phyloP scores from a whole-genome alignment of 495 filamentous ascomycete species.

The Corynascus novoguineensis region DNA sequence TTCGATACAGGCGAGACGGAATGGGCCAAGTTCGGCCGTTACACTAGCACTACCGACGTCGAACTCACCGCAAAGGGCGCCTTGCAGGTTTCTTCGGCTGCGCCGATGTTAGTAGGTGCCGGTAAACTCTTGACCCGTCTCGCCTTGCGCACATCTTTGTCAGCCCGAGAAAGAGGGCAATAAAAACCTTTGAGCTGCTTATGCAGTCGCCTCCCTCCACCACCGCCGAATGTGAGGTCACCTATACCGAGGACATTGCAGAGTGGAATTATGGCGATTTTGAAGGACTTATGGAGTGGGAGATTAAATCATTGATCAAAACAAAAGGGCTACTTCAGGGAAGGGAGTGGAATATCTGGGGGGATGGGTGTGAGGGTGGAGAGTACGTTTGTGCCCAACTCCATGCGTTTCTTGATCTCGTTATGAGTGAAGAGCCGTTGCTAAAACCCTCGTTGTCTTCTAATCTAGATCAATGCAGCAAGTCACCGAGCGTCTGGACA shows the following conservation, averaged over 20 bases:
- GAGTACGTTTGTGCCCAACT: not conserved
- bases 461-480: not conserved
- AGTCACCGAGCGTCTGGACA: not conserved
- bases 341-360: not conserved
- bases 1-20: not conserved
- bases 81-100: not conserved
- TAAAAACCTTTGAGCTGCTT: not conserved
- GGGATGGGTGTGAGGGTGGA: slow-evolving; percentile 1
- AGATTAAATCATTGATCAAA: not conserved
- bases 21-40: not conserved
- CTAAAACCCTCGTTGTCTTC: not conserved
- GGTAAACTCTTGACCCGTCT: not conserved
- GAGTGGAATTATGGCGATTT: not conserved
- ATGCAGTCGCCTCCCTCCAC: not conserved
- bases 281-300: not conserved
- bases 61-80: not conserved
- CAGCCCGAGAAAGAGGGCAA: not conserved
- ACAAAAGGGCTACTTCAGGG: not conserved
- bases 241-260: not conserved
- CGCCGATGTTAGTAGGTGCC: not conserved
- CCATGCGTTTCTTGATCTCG: not conserved
- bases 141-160: not conserved
- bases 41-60: not conserved
- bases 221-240: not conserved
- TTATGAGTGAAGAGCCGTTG: not conserved